phyloP scores from a whole-genome alignment of 768 basidiomycete species.

The Russula sp. region DNA sequence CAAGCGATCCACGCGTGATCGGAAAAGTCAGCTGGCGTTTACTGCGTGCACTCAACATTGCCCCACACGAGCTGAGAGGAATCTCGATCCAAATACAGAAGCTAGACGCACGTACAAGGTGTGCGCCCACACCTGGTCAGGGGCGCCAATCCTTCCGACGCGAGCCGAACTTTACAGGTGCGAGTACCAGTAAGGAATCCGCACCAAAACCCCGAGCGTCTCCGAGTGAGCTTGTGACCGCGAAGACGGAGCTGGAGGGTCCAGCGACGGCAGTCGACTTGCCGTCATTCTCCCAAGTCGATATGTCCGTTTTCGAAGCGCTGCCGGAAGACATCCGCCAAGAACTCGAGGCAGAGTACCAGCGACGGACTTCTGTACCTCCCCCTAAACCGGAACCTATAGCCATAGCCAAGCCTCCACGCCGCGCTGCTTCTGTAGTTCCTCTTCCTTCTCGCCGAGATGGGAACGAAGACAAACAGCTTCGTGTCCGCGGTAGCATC shows the following conservation, averaged over 20 bases:
- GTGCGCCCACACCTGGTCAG: conserved; percentile 44
- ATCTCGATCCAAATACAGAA: conserved; percentile 89
- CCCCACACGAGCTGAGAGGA: conserved; percentile 83
- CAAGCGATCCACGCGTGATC: conserved; percentile 64
- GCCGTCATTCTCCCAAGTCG: conserved; percentile 72
- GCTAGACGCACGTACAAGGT: conserved; percentile 47
- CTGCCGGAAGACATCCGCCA: conserved; percentile 61
- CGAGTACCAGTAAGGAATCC: neutral
- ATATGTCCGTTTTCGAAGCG: conserved; percentile 60
- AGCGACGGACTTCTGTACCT: conserved; percentile 45
- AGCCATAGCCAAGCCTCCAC: conserved; percentile 6
- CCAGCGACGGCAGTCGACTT: conserved; percentile 28
- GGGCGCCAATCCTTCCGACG: conserved; percentile 51
- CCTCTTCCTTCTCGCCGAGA: neutral
- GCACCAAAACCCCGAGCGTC: neutral
- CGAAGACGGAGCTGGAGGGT: neutral
- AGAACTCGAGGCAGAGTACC: conserved; percentile 63
- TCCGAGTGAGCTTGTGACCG: conserved; percentile 7
- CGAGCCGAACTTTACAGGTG: conserved; percentile 6
- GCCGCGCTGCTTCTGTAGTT: conserved; percentile 5
- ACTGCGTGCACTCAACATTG: conserved; percentile 64
- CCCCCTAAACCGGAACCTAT: conserved; percentile 28
- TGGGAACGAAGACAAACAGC: neutral
- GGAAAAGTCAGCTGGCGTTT: conserved; percentile 72
- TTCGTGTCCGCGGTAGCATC: conserved; percentile 12